Percentiles rank a stretch among this genome's conserved stretches.
phyloP scores from a whole-genome alignment of 176 grass and related monocot genomes.

The Puya raimondii region DNA sequence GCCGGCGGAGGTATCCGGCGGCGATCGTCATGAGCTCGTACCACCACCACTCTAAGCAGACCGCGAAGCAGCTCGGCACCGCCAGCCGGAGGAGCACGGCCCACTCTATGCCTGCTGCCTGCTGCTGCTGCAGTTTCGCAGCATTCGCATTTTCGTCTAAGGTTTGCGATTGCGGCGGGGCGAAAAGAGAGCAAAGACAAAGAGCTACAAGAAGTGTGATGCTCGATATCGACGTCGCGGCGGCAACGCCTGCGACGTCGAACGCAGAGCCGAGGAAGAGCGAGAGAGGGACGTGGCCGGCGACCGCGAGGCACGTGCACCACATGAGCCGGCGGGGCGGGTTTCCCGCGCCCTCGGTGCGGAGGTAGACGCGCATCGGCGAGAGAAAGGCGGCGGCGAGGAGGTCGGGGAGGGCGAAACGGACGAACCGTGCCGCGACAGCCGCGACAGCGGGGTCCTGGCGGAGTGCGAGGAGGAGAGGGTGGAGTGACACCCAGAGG shows the following conservation, averaged over 20 bases:
- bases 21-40: constrained; percentile 18
- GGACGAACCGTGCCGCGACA: constrained; percentile 6
- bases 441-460: constrained; percentile 18
- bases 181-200: background rate
- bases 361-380: constrained; percentile 13
- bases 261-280: constrained; percentile 8
- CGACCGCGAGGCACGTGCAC: constrained; percentile 15
- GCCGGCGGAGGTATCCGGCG: constrained; percentile 11
- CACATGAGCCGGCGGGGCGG: constrained; percentile 2
- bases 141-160: background rate
- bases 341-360: constrained; percentile 11
- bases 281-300: constrained; percentile 14
- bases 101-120: constrained; percentile 1
- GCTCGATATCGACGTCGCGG: constrained; percentile 9
- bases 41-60: constrained; percentile 26
- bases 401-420: constrained; percentile 18
- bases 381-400: constrained; percentile 13
- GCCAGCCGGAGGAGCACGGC: constrained; percentile 12
- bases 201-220: constrained; percentile 11
- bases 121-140: background rate
- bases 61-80: constrained; percentile 15
- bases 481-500: constrained; percentile 15
- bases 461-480: constrained; percentile 1
- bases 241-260: constrained; percentile 13
- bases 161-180: background rate